Conservation (phyloP, 768 basidiomycete species). For the Lactarius vividus region DNA sequence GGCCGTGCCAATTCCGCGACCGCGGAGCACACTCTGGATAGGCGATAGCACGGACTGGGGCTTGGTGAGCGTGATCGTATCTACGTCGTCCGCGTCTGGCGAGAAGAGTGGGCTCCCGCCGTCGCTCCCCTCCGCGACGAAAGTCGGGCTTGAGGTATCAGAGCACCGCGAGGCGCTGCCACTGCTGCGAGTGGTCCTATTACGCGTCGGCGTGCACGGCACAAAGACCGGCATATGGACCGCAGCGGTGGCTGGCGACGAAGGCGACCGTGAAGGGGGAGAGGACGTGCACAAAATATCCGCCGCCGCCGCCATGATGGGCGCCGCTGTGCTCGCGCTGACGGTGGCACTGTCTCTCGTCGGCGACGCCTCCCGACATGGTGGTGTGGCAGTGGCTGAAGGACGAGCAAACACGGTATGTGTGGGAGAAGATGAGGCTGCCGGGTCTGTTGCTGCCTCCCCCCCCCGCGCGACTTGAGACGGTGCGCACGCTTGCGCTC, state of each 20-base stretch:
- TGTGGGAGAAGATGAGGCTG: background rate
- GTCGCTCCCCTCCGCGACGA: background rate
- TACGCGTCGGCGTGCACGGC: slow-evolving; percentile 24
- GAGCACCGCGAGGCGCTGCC: background rate
- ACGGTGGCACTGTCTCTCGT: background rate
- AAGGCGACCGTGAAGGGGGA: slow-evolving; percentile 2
- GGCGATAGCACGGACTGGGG: slow-evolving; percentile 16
- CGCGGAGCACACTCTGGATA: slow-evolving; percentile 25
- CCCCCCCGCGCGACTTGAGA: slow-evolving; percentile 10
- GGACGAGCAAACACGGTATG: background rate
- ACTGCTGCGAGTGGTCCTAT: background rate
- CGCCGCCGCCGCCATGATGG: slow-evolving; percentile 15
- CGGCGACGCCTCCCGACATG: slow-evolving; percentile 3
- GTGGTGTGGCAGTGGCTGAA: background rate
- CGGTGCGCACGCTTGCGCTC: slow-evolving; percentile 18
- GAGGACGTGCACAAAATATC: slow-evolving; percentile 21
- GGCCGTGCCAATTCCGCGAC: slow-evolving; percentile 11
- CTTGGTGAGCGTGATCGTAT: slow-evolving; percentile 1
- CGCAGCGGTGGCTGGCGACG: background rate
- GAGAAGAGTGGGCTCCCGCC: slow-evolving; percentile 32
- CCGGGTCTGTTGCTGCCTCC: background rate
- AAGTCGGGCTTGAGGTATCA: slow-evolving; percentile 10
- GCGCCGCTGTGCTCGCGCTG: background rate
- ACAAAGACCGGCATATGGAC: background rate
- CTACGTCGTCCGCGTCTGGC: slow-evolving; percentile 24